Conservation (phyloP, 345 rosid species). For the Trapa bicornis region DNA sequence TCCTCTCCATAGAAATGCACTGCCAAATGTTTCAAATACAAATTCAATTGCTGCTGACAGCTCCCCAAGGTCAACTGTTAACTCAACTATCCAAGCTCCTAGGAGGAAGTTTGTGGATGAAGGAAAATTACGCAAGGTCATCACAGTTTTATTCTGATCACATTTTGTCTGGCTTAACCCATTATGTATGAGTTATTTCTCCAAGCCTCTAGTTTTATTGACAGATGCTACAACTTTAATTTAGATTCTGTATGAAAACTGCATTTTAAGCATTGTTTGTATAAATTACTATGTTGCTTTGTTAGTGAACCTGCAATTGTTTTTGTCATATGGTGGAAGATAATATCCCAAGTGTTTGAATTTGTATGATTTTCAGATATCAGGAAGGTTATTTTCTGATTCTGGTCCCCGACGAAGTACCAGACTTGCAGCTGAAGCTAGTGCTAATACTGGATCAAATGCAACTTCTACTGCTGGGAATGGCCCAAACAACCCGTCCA, state of each 20-base stretch:
- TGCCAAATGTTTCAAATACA: slow-evolving; percentile 52
- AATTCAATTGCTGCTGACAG: slow-evolving; percentile 37
- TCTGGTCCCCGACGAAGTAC: slow-evolving; percentile 84
- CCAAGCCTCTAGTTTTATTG: neutral
- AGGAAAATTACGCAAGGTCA: slow-evolving; percentile 93
- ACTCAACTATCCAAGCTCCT: slow-evolving; percentile 84
- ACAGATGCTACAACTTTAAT: neutral
- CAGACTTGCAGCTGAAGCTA: slow-evolving; percentile 69
- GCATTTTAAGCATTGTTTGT: neutral
- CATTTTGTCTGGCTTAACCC: neutral
- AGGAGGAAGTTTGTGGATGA: slow-evolving; percentile 96
- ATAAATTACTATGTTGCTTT: neutral
- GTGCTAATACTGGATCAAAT: slow-evolving; percentile 38
- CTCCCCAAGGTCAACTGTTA: slow-evolving; percentile 60
- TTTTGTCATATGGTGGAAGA: neutral
- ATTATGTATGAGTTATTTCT: neutral
- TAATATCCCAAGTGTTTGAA: neutral
- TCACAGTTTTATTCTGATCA: slow-evolving; percentile 10
- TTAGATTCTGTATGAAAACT: neutral
- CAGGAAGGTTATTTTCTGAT: slow-evolving; percentile 96
- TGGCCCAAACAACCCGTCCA: slow-evolving; percentile 60
- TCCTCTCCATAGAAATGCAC: slow-evolving; percentile 70
- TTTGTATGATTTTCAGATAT: slow-evolving; percentile 39
- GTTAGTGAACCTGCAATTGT: neutral
- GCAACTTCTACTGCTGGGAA: slow-evolving; percentile 45